phyloP scores from a whole-genome alignment of 2,329 filamentous ascomycete genomes.

The Penicillium oxalicum region DNA sequence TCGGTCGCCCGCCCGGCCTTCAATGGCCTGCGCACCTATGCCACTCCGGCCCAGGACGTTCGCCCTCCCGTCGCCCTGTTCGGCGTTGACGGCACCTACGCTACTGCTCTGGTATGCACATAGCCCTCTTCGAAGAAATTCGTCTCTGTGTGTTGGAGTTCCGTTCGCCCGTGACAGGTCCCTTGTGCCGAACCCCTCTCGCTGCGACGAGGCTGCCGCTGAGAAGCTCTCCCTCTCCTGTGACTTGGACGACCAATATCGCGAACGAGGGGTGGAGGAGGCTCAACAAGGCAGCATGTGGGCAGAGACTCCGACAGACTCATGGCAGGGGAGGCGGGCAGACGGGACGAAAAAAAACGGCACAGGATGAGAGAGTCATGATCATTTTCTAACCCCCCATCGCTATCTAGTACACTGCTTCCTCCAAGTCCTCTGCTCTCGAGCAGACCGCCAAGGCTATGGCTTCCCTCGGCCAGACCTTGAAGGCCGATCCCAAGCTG shows the following conservation, averaged over 20 bases:
- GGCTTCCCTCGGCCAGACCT: constrained; percentile 60
- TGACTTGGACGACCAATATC: too few species aligned
- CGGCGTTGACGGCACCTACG: constrained; percentile 96
- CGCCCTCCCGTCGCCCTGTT: constrained; percentile 88
- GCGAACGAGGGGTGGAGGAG: too few species aligned
- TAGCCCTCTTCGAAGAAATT: constrained; percentile 4
- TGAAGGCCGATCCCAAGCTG: constrained; percentile 82
- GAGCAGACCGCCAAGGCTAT: constrained; percentile 81
- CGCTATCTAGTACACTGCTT: constrained; percentile 78
- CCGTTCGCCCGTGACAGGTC: background rate
- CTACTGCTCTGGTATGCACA: constrained; percentile 84
- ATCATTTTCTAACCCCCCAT: constrained; percentile 7
- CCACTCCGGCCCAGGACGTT: constrained; percentile 59
- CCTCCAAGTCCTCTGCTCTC: constrained; percentile 78
- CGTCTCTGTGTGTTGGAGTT: constrained; percentile 5
- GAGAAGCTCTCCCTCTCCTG: too few species aligned
- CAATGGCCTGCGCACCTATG: constrained; percentile 64
- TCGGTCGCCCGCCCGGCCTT: constrained; percentile 36
- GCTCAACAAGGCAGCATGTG: too few species aligned
- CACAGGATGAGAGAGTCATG: background rate
- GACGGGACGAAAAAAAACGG: too few species aligned
- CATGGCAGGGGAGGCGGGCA: too few species aligned
- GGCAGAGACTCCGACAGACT: too few species aligned
- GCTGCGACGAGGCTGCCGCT: too few species aligned
- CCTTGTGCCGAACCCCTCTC: constrained; percentile 10